Base-by-base conservation (phyloP, 768 basidiomycete species). In the Paxillus ammoniavirescens region DNA sequence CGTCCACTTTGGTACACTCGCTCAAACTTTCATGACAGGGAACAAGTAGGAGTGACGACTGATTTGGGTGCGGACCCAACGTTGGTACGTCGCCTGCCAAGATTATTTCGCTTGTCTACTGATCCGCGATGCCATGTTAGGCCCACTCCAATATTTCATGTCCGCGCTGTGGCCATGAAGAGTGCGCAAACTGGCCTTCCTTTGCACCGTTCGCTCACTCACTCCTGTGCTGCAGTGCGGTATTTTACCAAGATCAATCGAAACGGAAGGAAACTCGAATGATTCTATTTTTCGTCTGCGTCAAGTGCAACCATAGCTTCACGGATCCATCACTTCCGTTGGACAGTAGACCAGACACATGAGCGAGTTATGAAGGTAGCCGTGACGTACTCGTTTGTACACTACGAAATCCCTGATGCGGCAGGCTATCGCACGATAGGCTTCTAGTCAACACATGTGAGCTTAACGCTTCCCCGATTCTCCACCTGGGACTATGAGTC, bases 171-270 rank as follows among this genome's bases (percentile, higher is more conserved):
- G 84, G 85, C 36, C 76, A 89, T 58, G 83, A 89, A 61, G 91
- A 93, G 92, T 93, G 66, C 61, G 88, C 75, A n/a, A 35, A 38
- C 44, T 42, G 42, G 46, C 47, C 13, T 2, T 37, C 14, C 14
- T 12, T 8, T 42, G n/a, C 8, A 49, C 48, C 28, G 15, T 38
- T 49, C 33, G 35, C 42, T 59, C 44, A 52, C 31, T 48, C 26
- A 26, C 26, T 26, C 26, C 1, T 26, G 26, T 26, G 43, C 47
- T 57, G n/a, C 64, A 98, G 95, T 65, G 84, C 92, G 47, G 95
- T 98, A 5, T 83, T 91, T 66, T 98, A 89, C 70, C 96, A 98
- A 71, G 96, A 98, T 71, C 96, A 98, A 69, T 97, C 93, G 15
- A 95, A 96, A 68, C 87, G 96, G 51, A 93, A 92, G 63, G 93